Conservation (phyloP, 768 basidiomycete genomes). For the Terana coerulea region DNA sequence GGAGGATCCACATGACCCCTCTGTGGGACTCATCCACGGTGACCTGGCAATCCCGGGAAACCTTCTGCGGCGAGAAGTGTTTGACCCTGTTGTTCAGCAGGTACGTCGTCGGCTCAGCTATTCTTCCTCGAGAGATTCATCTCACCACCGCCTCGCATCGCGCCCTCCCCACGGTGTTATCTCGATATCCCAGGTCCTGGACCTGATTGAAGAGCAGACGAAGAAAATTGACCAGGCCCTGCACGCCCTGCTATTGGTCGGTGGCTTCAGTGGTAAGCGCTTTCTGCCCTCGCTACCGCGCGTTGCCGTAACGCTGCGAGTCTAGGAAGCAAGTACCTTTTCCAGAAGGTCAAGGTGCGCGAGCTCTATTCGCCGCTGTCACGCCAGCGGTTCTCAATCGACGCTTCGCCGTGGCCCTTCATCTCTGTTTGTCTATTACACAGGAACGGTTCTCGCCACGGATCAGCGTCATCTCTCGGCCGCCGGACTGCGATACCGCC, state of each 20-base stretch:
- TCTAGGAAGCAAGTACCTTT: constrained; percentile 77
- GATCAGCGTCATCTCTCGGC: constrained; percentile 76
- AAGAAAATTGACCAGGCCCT: constrained; percentile 63
- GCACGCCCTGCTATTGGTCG: constrained; percentile 84
- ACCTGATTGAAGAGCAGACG: constrained; percentile 75
- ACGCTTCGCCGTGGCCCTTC: constrained; percentile 10
- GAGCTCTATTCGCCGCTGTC: neutral
- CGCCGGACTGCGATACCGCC: constrained; percentile 84
- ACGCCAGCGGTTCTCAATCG: neutral
- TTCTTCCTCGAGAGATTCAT: neutral
- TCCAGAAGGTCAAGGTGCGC: constrained; percentile 70
- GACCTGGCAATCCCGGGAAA: constrained; percentile 81
- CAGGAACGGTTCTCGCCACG: constrained; percentile 64
- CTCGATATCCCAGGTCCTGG: constrained; percentile 52
- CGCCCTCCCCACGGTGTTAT: neutral
- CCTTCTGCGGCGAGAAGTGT: constrained; percentile 76
- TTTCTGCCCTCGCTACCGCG: neutral
- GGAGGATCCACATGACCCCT: constrained; percentile 75
- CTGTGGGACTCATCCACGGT: constrained; percentile 77
- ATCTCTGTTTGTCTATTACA: neutral
- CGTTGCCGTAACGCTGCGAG: neutral
- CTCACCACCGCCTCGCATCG: neutral
- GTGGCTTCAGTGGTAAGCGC: constrained; percentile 58
- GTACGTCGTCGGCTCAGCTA: constrained; percentile 34
- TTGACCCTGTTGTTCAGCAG: constrained; percentile 82